These are phyloP conservation scores for Candida tallmaniae DNA, from an alignment of 805 yeast genomes.

Conservation along the genomic window DNA sequence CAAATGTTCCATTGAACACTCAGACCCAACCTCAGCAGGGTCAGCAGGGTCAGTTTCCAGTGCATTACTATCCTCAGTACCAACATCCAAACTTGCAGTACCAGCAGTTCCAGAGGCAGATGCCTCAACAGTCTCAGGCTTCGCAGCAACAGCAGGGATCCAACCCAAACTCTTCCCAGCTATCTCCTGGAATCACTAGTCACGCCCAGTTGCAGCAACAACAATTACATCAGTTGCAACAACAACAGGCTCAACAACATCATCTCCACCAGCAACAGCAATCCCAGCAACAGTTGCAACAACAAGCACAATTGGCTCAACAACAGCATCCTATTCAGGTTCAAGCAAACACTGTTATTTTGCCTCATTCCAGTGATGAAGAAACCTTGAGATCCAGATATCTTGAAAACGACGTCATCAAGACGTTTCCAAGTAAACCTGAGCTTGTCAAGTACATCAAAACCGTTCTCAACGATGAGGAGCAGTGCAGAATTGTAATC, in stretches of 20 bases:
- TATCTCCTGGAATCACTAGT: too few species aligned
- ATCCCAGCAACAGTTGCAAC: constrained; percentile 10
- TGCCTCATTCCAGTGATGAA: constrained; percentile 4
- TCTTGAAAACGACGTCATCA: constrained; percentile 28
- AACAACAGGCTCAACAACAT: constrained; percentile 9
- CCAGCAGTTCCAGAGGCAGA: constrained; percentile 13
- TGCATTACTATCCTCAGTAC: constrained; percentile 9
- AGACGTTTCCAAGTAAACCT: constrained; percentile 23
- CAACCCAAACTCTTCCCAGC: too few species aligned
- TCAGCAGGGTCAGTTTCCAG: constrained; percentile 11
- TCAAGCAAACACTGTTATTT: constrained; percentile 4
- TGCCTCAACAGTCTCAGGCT: constrained; percentile 10
- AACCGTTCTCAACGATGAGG: constrained; percentile 31
- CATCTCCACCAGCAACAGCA: constrained; percentile 9
- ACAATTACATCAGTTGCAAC: constrained; percentile 11
- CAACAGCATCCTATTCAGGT: constrained; percentile 10
- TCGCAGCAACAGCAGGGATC: too few species aligned
- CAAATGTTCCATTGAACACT: constrained; percentile 6
- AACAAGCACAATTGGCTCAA: constrained; percentile 1
- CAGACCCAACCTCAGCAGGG: constrained; percentile 8
- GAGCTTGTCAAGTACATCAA: constrained; percentile 32
- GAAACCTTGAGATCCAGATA: constrained; percentile 20
- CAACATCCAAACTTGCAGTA: constrained; percentile 16
- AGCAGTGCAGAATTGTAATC: constrained; percentile 41
- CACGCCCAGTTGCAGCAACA: constrained; percentile 5